Evolutionary conservation across 345 rosid species (phyloP), one percentile per base, ranked within the genome.

Genomic region (Moricandia arvensis): DNA sequence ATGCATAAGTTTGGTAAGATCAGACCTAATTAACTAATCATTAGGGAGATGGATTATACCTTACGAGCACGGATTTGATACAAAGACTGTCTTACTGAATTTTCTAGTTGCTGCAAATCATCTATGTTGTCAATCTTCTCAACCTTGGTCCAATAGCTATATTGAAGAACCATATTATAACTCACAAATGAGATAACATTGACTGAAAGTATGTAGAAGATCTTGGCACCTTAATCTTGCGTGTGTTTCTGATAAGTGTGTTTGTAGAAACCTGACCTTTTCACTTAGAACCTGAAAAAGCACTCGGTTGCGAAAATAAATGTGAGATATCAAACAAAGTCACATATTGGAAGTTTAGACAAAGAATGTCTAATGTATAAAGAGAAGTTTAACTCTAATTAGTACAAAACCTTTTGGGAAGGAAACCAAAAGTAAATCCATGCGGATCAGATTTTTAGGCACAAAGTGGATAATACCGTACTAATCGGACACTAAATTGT

Each of bases 41-140:
- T 16, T 33, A 13, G 41, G 66, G 68, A 54, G 38, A 71, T 51
- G 68, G 59, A 26, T 35, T 66, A 77, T 79, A 86, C 91, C 91
- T 85, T 86, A 66, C 80, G 83, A 62, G 70, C 71, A 35, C 35
- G 82, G 58, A 89, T 82, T 77, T 71, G 82, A 66, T 75, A 71
- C 60, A 87, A 85, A 47, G 84, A 82, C 38, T 83, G 87, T 66
- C 83, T 75, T 66, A 87, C 73, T 55, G 90, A 83, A 82, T 76
- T 82, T 80, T 89, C 89, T 83, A 86, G 67, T 66, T 82, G 89
- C 67, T 82, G 81, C 82, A 86, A 63, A 66, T 80, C 79, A 59
- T 89, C 87, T n/a, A 85, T 16, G 59, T 55, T 85, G 68, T 77
- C 75, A 59, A 77, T 79, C 82, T 85, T 85, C 71, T 87, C 88